Percentiles rank a stretch among this genome's conserved stretches.
These are phyloP conservation scores for Phytophthora syringae DNA, from an alignment of 352 stramenopile genomes.

Conservation along the genomic window DNA sequence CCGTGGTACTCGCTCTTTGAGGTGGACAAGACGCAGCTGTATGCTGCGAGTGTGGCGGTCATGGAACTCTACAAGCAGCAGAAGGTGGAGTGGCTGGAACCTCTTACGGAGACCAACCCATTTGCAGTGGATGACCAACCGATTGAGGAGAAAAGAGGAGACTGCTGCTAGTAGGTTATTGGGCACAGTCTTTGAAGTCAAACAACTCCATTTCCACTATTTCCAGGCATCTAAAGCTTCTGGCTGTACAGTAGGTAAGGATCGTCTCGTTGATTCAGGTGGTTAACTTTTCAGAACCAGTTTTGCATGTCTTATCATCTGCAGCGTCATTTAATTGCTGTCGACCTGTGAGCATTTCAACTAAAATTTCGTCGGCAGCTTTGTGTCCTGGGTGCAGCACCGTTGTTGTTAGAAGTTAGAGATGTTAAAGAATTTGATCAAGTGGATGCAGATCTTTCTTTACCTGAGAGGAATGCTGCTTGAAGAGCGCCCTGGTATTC, in stretches of 20 bases:
- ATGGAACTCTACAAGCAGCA: conserved; percentile 65
- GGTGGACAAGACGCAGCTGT: conserved; percentile 58
- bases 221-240: too few species aligned
- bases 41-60: conserved; percentile 59
- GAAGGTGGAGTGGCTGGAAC: conserved; percentile 73
- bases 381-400: conserved; percentile 8
- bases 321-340: not conserved
- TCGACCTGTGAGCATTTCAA: not conserved
- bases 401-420: conserved; percentile 3
- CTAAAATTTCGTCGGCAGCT: conserved; percentile 28
- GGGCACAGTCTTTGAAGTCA: too few species aligned
- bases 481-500: conserved; percentile 75
- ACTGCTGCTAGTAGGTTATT: too few species aligned
- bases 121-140: conserved; percentile 65
- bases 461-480: conserved; percentile 66
- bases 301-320: not conserved
- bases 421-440: not conserved
- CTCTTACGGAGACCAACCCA: conserved; percentile 71
- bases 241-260: too few species aligned
- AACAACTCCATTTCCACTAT: too few species aligned
- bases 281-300: too few species aligned
- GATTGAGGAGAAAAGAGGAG: conserved; percentile 23
- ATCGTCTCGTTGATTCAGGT: too few species aligned
- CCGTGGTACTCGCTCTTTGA: conserved; percentile 78
- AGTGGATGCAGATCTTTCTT: not conserved